Base-by-base conservation (phyloP, 2,329 filamentous ascomycete genomes). In the Neobulgaria alba region DNA sequence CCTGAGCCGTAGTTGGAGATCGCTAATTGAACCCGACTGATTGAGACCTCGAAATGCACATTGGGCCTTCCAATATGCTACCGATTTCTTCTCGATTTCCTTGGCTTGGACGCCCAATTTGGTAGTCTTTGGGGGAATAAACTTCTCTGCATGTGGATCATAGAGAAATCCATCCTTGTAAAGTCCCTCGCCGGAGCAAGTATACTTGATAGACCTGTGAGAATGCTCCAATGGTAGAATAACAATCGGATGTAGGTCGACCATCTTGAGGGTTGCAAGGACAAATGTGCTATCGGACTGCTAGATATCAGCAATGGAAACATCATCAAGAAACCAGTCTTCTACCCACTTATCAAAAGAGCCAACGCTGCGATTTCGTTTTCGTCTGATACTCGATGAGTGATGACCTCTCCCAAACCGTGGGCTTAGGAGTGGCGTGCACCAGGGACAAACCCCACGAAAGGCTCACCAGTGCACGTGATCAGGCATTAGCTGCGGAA, bases 41-140 rank as follows among this genome's bases (percentile, higher is more conserved):
- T 43, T 49, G 8, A 49, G 30, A 7, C 46, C 46, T 12, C 42
- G 45, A 15, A 49, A 49, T 2, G 46, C 43, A 26, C 48, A 48
- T 46, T 51, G 47, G 26, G 45, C 45, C 42, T 46, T 50, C 46
- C 47, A 51, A 15, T 43, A 52, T 20, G 42, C 36, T 7, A 40
- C 36, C 4, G 43, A 34, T 17, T 47, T 48, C 40, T 42, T 46
- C 33, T 47, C 33, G 10, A 50, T 12, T 34, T 42, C 35, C 10
- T 39, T 46, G 29, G 29, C 32, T 10, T 39, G 19, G 8, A 35
- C 19, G 20, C 33, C 26, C 12, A 32, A 5, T 48, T 51, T 47
- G 9, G 38, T 20, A 12, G n/a, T 29, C 33, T 51, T 51, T 10
- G 46, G 41, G 9, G 45, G 43, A 29, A 53, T 33, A 16, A 38